A percentile compares a stretch with the other conserved stretches of the same genome.
These are phyloP conservation scores for Tuber magnatum DNA, from an alignment of 495 filamentous ascomycete species.

Conservation along the genomic window DNA sequence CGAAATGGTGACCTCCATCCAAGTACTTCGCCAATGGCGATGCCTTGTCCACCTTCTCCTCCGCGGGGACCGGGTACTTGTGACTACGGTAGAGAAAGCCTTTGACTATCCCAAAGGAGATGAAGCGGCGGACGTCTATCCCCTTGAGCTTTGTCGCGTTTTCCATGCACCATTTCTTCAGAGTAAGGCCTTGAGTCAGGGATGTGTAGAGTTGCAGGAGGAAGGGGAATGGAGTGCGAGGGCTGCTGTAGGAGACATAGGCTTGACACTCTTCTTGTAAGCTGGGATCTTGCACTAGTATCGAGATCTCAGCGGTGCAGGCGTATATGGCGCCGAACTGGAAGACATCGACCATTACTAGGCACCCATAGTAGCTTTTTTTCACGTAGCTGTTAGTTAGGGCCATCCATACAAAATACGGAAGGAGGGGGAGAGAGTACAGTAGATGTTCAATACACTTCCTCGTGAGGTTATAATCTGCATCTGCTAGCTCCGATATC, in stretches of 20 bases:
- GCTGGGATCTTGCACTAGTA: constrained; percentile 60
- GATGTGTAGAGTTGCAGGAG: constrained; percentile 69
- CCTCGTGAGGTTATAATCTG: constrained; percentile 72
- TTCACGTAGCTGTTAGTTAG: not conserved
- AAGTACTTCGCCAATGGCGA: constrained; percentile 49
- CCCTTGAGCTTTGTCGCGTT: constrained; percentile 57
- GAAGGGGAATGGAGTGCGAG: constrained; percentile 45
- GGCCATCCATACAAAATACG: not conserved
- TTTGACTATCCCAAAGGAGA: constrained; percentile 94
- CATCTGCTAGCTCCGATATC: constrained; percentile 75
- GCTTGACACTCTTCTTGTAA: constrained; percentile 78
- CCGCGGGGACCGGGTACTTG: constrained; percentile 55
- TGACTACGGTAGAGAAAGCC: constrained; percentile 91
- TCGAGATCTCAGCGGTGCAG: constrained; percentile 64
- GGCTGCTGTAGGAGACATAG: constrained; percentile 54
- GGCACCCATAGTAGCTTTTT: constrained; percentile 66
- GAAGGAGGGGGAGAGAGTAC: not conserved
- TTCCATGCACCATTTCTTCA: constrained; percentile 72
- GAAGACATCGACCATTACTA: constrained; percentile 85
- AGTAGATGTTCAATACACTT: constrained; percentile 79
- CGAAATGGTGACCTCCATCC: constrained; percentile 63
- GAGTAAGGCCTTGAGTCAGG: constrained; percentile 66
- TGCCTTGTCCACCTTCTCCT: constrained; percentile 9
- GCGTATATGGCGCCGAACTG: constrained; percentile 88
- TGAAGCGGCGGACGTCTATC: constrained; percentile 81